These are phyloP conservation scores for Colletotrichum cordylinicola DNA, from an alignment of 2,329 filamentous ascomycete genomes.

Conservation along the genomic window DNA sequence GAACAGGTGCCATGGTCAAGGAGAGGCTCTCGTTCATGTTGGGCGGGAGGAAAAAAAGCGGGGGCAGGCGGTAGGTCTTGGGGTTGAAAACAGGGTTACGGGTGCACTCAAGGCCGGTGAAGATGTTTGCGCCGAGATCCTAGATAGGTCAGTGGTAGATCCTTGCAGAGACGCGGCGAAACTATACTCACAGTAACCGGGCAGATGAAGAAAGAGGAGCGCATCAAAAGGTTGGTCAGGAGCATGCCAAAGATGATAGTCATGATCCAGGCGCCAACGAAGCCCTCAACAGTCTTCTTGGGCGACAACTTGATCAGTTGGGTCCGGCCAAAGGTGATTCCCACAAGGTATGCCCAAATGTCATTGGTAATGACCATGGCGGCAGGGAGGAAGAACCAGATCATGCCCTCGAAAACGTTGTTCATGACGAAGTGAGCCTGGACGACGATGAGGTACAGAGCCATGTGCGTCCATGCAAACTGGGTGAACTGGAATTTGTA, in stretches of 20 bases:
- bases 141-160: constrained; percentile 30
- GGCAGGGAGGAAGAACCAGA: constrained; percentile 98
- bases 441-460: constrained; percentile 94
- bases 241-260: constrained; percentile 85
- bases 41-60: constrained; percentile 74
- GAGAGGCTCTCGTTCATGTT: constrained; percentile 55
- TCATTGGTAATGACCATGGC: constrained; percentile 98
- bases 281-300: constrained; percentile 99
- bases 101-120: constrained; percentile 87
- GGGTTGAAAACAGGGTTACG: constrained; percentile 91
- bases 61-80: constrained; percentile 74
- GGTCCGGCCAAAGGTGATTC: constrained; percentile 94
- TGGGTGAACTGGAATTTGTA: constrained; percentile 99
- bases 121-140: constrained; percentile 91
- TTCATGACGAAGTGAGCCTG: constrained; percentile 99
- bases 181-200: constrained; percentile 75
- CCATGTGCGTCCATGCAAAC: constrained; percentile 99
- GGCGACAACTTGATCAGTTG: constrained; percentile 97
- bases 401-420: constrained; percentile 99
- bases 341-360: constrained; percentile 97
- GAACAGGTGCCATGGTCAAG: constrained; percentile 83
- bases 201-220: constrained; percentile 97
- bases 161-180: neutral
- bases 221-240: constrained; percentile 84
- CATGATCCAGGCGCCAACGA: constrained; percentile 95